Base-by-base conservation (phyloP, 2,329 filamentous ascomycete genomes). In the Macrophomina phaseolina region DNA sequence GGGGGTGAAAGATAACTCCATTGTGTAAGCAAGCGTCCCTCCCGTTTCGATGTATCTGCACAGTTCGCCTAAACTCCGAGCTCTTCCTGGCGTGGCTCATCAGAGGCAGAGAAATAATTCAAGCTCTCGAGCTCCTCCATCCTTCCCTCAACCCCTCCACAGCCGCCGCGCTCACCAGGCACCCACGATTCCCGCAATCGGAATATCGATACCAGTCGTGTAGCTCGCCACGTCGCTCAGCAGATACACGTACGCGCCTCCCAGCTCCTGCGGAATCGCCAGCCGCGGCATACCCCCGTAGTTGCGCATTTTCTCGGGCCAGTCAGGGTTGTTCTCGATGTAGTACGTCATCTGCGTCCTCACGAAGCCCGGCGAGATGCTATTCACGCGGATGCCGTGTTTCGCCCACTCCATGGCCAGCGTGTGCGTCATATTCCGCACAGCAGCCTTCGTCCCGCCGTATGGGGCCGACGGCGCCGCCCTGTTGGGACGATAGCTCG, bases 281-380 rank as follows among this genome's bases (percentile, higher is more conserved):
- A 86, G 69, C 18, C 84, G 75, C 3, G 83, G 82, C 76, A 86
- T 84, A 1, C 83, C 84, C 8, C 84, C 83, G 70, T 86, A 86
- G 70, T 85, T 85, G 73, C 84, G 81, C 70, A 85, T 78, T 75
- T 86, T 83, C 68, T 82, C 73, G 56, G 84, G 80, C 81, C 82
- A 85, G 68, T 85, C 84, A 0, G 80, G 78, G 60, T 82, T 79
- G 60, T 79, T 77, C 23, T 83, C 81, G 4, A 85, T 80, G 72
- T 80, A 84, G 71, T 84, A 83, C 2, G 81, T 83, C 81, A 83
- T 83, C 3, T 76, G 77, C 6, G 74, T 76, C 65, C 68, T 71
- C n/a, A 76, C 75, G 52, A 74, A 75, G 9, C 75, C 75, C 9
- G 75, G 74, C 52, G 70, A 73, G 55, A 77, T 72, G 42, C 70